Base-by-base conservation (phyloP, 179 eudicot species). In the Patellifolia procumbens region DNA sequence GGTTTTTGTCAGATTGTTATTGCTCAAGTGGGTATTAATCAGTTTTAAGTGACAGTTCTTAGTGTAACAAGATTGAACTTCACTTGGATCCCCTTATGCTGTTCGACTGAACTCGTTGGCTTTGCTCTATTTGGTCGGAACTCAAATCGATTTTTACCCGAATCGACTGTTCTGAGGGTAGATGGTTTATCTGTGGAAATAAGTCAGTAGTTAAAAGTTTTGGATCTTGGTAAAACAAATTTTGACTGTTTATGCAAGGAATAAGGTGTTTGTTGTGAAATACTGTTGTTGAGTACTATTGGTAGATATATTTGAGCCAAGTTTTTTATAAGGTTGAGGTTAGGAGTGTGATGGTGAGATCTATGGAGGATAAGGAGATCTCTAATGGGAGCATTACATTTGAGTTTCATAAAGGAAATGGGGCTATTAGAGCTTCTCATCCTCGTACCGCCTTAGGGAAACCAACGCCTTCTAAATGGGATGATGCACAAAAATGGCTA, bases 401-500 rank as follows among this genome's bases (percentile, higher is more conserved):
- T 70, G 97, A 92, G 88, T 93, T 92, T 53, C 97, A 90, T 70
- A 88, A 86, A 81, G 89, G 84, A 61, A 86, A 81, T 76, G 89
- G 87, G 32, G 83, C 85, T 20, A 68, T 75, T 37, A 75, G 86
- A 67, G 79, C 73, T 2, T 68, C 87, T 52, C 91, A 88, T 43
- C 88, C 51, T 68, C 86, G 94, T 73, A 89, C 91, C 24, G 81
- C 91, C 11, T 76, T 94, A 45, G 98, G 98, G 4, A 94, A 94
- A 70, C 92, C 97, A 10, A 86, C 97, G 24, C 98, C 98, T 24
- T 94, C 97, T 17, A 94, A 94, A 56, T 94, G 98, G 98, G 98
- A 94, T 80, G 98, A 94, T 75, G 98, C 98, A 26, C 98, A 94
- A 22, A 94, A 94, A 77, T 94, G 98, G 98, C 76, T 94, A 24